Percentiles rank a stretch among this genome's conserved stretches.
phyloP scores from a whole-genome alignment of 2,329 filamentous ascomycete genomes.

The Pyrenophora teres region DNA sequence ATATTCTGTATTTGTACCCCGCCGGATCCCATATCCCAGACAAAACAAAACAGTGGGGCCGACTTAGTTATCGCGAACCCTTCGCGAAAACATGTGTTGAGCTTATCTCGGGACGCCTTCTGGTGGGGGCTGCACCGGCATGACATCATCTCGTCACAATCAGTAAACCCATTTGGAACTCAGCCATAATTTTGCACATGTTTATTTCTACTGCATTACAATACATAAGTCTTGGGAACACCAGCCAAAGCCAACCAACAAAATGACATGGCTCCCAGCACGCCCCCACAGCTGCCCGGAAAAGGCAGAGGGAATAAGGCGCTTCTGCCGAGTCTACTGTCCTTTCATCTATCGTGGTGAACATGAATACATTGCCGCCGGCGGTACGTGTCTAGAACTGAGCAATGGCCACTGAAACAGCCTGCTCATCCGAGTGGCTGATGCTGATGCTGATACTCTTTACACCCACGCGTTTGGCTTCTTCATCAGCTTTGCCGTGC shows the following conservation, averaged over 20 bases:
- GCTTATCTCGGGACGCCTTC: too few species aligned
- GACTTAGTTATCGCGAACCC: too few species aligned
- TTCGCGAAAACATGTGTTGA: too few species aligned
- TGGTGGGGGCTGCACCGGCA: too few species aligned
- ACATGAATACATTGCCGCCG: not conserved
- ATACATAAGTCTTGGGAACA: constrained; percentile 5
- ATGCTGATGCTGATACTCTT: constrained; percentile 92
- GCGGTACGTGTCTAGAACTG: constrained; percentile 61
- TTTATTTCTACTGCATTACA: constrained; percentile 7
- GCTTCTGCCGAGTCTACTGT: constrained; percentile 3
- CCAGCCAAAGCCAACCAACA: not conserved
- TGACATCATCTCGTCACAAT: too few species aligned
- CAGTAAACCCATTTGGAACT: too few species aligned
- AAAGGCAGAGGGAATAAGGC: constrained; percentile 4
- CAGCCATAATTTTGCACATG: not conserved
- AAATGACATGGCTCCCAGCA: not conserved
- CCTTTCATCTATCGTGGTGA: not conserved
- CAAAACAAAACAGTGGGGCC: too few species aligned
- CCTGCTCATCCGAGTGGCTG: constrained; percentile 92
- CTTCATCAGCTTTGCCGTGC: constrained; percentile 79
- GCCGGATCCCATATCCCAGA: too few species aligned
- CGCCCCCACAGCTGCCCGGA: not conserved
- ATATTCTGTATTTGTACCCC: too few species aligned
- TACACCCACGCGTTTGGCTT: constrained; percentile 83
- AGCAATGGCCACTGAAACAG: constrained; percentile 90